Conservation (phyloP, 495 filamentous ascomycete species). For the Tricharina praecox region DNA sequence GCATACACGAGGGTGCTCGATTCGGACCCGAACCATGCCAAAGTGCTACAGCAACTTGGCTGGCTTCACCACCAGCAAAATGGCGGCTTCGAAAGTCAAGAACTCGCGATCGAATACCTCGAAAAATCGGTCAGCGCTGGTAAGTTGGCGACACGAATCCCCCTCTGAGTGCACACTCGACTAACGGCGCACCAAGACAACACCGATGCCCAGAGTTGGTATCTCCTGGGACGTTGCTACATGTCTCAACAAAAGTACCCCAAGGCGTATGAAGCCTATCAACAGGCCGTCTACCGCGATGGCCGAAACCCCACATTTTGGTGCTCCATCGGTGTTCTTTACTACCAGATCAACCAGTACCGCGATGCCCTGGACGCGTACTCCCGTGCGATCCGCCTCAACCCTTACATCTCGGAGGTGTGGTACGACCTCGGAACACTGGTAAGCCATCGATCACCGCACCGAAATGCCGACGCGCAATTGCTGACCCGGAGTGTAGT, state of each 20-base stretch:
- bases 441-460: conserved; percentile 40
- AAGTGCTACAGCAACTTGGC: conserved; percentile 93
- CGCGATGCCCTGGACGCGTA: conserved; percentile 96
- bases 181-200: too few relatives aligned
- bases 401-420: conserved; percentile 97
- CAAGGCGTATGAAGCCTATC: conserved; percentile 97
- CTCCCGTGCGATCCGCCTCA: conserved; percentile 90
- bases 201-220: conserved; percentile 94
- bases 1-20: conserved; percentile 90
- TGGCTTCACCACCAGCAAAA: conserved; percentile 98
- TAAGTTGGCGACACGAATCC: conserved; percentile 40
- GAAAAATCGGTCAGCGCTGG: conserved; percentile 93
- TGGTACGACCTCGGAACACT: conserved; percentile 98
- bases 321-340: conserved; percentile 98
- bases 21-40: conserved; percentile 87
- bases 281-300: conserved; percentile 96
- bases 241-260: conserved; percentile 99
- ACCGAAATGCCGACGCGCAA: background rate
- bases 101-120: conserved; percentile 89
- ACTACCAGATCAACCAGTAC: conserved; percentile 99
- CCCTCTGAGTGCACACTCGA: too few relatives aligned
- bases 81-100: conserved; percentile 70
- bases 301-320: conserved; percentile 98
- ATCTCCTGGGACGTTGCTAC: conserved; percentile 91
- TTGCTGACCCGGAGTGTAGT: conserved; percentile 37